A percentile compares a stretch with the other conserved stretches of the same genome.
phyloP scores from a whole-genome alignment of 352 stramenopile genomes.

The Globisporangium sylvaticum region DNA sequence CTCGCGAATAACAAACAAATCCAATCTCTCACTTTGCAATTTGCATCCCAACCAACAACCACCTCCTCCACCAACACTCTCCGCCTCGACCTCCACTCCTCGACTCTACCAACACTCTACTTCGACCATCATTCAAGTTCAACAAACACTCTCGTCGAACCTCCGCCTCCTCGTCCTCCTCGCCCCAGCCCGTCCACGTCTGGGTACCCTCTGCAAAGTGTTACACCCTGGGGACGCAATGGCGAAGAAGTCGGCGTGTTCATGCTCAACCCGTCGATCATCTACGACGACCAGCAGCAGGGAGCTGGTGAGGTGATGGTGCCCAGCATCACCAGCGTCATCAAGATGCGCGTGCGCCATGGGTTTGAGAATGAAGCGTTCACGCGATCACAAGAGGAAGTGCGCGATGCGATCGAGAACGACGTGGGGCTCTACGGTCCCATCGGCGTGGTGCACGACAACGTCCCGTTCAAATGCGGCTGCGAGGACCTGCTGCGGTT shows the following conservation, averaged over 20 bases:
- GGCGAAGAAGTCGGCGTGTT: constrained; percentile 51
- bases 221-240: constrained; percentile 30
- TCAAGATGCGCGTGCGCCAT: constrained; percentile 57
- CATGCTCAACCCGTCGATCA: constrained; percentile 36
- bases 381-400: constrained; percentile 31
- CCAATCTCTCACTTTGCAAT: too few relatives aligned
- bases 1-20: too few relatives aligned
- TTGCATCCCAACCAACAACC: too few relatives aligned
- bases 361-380: constrained; percentile 67
- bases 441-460: constrained; percentile 48
- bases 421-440: constrained; percentile 62
- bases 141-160: too few relatives aligned
- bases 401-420: constrained; percentile 51
- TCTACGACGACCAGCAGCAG: constrained; percentile 42
- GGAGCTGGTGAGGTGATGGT: constrained; percentile 20
- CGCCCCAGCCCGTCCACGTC: too few relatives aligned
- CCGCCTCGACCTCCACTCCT: too few relatives aligned
- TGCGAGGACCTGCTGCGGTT: constrained; percentile 63
- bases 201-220: too few relatives aligned
- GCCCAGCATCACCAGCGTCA: constrained; percentile 60
- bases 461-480: constrained; percentile 68
- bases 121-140: too few relatives aligned
- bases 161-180: too few relatives aligned
- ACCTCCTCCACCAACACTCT: too few relatives aligned
- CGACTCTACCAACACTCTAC: too few relatives aligned